phyloP scores from a whole-genome alignment of 2,329 filamentous ascomycete species.

The Fusarium udum region DNA sequence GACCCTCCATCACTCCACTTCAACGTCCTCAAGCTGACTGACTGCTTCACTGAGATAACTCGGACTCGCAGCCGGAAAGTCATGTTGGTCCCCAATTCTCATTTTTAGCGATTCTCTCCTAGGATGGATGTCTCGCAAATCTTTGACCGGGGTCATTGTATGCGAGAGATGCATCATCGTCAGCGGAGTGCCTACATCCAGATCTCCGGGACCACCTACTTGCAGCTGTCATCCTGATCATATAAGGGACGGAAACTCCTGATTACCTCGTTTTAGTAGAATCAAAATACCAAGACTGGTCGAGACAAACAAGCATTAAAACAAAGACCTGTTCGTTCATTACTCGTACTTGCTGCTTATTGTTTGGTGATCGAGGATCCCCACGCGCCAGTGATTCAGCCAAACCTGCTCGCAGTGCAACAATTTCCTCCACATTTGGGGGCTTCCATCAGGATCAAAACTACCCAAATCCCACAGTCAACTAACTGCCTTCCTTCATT shows the following conservation, averaged over 20 bases:
- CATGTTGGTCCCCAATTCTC: slow-evolving; percentile 1
- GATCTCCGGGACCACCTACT: not conserved
- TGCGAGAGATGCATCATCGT: not conserved
- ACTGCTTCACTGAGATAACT: not conserved
- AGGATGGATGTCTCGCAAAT: not conserved
- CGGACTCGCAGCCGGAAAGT: not conserved
- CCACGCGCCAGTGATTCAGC: not conserved
- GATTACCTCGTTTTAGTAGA: not conserved
- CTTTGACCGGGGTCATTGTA: not conserved
- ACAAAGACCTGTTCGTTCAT: not conserved
- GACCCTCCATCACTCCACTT: slow-evolving; percentile 14
- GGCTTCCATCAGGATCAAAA: not conserved
- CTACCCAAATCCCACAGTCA: not conserved
- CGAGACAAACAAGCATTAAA: not conserved
- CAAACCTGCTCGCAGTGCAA: not conserved
- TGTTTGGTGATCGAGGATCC: not conserved
- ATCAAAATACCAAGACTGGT: not conserved
- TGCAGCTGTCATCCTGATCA: not conserved
- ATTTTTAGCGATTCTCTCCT: not conserved
- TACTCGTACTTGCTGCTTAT: not conserved
- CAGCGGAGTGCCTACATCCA: not conserved
- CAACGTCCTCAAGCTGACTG: slow-evolving; percentile 6
- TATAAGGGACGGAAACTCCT: not conserved
- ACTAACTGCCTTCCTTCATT: not conserved
- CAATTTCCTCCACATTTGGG: not conserved